Evolutionary conservation across 164 flowering plant species (phyloP), one percentile per base, ranked within the genome.

Genomic region (Brasenia schreberi): DNA sequence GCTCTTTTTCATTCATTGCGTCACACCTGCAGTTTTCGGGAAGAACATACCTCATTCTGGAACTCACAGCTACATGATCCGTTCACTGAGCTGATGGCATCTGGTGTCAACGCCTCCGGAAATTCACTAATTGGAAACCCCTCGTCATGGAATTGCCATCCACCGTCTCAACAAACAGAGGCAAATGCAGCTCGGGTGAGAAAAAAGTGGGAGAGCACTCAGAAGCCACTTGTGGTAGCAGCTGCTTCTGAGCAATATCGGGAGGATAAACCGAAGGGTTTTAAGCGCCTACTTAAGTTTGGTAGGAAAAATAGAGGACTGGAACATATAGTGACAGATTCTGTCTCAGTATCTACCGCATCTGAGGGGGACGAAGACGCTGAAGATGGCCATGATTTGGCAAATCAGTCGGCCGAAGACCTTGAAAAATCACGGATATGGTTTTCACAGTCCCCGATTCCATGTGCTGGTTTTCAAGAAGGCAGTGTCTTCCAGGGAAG

Each of bases 351-450:
- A 10, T 65, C 72, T 52, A 91, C 99, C 44, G 89, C 99, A 61
- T 95, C 97, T 66, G 99, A 95, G 80, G 99, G 99, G 63, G 96
- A 91, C 77, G 97, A 94, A 79, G 99, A 95, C 69, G 80, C 86
- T 1, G 97, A 91, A 75, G 99, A 94, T 82, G 96, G 89, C 44
- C 76, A 92, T 63, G 96, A 91, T 75, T 78, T 69, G 66, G 87
- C 92, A 58, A 88, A 76, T 69, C 83, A 94, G 43, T 84, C 89
- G 43, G 89, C 96, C 5, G 99, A 89, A 67, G 96, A 91, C 78
- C 75, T 91, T 64, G 82, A 96, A 72, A 95, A 91, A 76, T 83
- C 99, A 18, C 88, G 96, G 78, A 95, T 89, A 96, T 94, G 96
- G 53, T 81, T 84, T 70, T 76, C 81, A 11, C 94, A 81, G 62